A percentile compares a stretch with the other conserved stretches of the same genome.
phyloP scores from a whole-genome alignment of 768 basidiomycete genomes.

The Pleurotus citrinopileatus region DNA sequence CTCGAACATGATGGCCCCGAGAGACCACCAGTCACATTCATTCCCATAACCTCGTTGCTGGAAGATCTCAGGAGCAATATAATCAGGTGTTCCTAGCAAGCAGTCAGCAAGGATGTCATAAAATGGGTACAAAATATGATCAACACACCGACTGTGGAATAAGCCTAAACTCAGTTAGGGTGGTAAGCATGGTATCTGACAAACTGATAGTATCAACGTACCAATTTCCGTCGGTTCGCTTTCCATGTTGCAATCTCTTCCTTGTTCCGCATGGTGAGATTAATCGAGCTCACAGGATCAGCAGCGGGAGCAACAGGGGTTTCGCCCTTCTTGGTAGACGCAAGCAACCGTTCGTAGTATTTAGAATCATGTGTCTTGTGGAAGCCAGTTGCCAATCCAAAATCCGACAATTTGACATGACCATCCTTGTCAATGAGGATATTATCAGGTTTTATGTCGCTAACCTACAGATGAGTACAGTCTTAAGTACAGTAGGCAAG shows the following conservation, averaged over 20 bases:
- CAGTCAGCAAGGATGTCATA: not conserved
- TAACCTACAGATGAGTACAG: constrained; percentile 23
- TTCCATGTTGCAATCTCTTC: constrained; percentile 98
- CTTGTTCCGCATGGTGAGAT: constrained; percentile 91
- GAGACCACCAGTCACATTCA: constrained; percentile 99
- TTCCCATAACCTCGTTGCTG: constrained; percentile 95
- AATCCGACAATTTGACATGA: constrained; percentile 97
- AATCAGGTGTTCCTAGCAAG: constrained; percentile 66
- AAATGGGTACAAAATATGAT: not conserved
- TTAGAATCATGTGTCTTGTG: constrained; percentile 96
- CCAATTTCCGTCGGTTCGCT: constrained; percentile 93
- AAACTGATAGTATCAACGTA: constrained; percentile 30
- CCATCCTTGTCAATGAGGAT: constrained; percentile 87
- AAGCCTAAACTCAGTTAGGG: constrained; percentile 80
- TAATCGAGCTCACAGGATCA: constrained; percentile 97
- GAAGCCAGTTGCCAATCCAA: constrained; percentile 98
- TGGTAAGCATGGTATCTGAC: not conserved
- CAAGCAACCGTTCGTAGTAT: constrained; percentile 90
- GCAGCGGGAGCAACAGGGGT: constrained; percentile 46
- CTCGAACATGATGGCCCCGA: constrained; percentile 98
- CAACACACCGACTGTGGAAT: constrained; percentile 81
- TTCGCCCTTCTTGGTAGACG: constrained; percentile 52
- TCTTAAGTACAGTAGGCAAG: not conserved
- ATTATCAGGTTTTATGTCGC: constrained; percentile 99
- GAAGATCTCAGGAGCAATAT: constrained; percentile 98